Conservation (phyloP, 345 rosid species). For the Trapa bicornis region DNA sequence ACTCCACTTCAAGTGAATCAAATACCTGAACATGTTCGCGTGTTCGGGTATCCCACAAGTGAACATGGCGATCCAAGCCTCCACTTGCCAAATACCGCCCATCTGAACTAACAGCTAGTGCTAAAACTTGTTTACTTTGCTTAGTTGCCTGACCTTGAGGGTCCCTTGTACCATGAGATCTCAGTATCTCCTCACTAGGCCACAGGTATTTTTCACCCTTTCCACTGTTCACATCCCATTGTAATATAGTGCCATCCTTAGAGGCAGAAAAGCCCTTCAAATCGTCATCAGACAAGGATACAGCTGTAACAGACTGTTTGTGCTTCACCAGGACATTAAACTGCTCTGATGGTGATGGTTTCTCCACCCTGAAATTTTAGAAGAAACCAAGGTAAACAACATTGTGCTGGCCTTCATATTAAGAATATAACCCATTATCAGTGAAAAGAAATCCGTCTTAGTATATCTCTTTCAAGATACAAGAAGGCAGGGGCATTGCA, state of each 20-base stretch:
- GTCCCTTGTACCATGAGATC: conserved; percentile 61
- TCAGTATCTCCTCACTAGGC: conserved; percentile 62
- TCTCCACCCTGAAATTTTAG: conserved; percentile 40
- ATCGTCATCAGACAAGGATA: conserved; percentile 83
- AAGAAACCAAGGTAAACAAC: background rate
- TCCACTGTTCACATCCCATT: conserved; percentile 78
- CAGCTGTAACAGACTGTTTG: conserved; percentile 59
- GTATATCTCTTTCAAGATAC: background rate
- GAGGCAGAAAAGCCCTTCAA: conserved; percentile 79
- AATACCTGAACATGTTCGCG: conserved; percentile 72
- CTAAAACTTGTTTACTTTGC: conserved; percentile 63
- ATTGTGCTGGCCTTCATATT: background rate
- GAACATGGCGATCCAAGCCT: conserved; percentile 91
- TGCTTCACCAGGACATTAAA: conserved; percentile 59
- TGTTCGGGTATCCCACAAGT: conserved; percentile 88
- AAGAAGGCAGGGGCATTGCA: background rate
- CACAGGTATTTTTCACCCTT: conserved; percentile 54
- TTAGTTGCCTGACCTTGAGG: conserved; percentile 57
- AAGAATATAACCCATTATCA: background rate
- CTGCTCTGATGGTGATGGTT: conserved; percentile 36
- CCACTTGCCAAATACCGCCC: conserved; percentile 92
- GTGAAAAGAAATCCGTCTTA: background rate
- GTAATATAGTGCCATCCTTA: conserved; percentile 70
- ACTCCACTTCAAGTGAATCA: background rate
- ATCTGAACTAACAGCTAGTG: conserved; percentile 83